Percentiles rank a stretch among this genome's conserved stretches.
These are phyloP conservation scores for Cladosporium colombiae DNA, from an alignment of 2,329 filamentous ascomycete genomes.

Conservation along the genomic window DNA sequence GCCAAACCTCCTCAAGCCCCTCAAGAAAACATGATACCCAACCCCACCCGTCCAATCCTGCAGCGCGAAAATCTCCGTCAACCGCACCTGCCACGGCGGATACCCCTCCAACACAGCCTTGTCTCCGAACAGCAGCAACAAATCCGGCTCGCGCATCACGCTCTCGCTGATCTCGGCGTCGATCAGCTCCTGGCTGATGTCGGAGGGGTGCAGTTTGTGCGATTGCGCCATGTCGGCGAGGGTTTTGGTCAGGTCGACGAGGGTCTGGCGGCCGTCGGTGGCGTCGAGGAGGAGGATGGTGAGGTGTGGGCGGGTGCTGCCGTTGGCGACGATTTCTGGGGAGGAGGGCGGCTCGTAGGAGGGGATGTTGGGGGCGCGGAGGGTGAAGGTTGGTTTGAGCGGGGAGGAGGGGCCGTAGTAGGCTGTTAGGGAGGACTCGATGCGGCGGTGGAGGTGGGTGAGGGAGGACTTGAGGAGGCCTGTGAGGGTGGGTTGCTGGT, in stretches of 20 bases:
- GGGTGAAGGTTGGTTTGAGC: slow-evolving; percentile 69
- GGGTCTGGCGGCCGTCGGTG: slow-evolving; percentile 86
- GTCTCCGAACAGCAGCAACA: slow-evolving; percentile 84
- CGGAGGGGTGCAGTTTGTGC: slow-evolving; percentile 74
- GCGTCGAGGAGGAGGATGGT: slow-evolving; percentile 78
- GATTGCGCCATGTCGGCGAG: slow-evolving; percentile 93
- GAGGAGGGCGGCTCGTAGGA: slow-evolving; percentile 52
- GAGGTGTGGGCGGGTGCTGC: slow-evolving; percentile 42
- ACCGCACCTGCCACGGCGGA: slow-evolving; percentile 90
- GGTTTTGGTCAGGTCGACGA: slow-evolving; percentile 94
- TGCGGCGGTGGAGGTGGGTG: slow-evolving; percentile 76
- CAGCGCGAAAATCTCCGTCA: slow-evolving; percentile 87
- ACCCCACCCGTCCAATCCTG: slow-evolving; percentile 56
- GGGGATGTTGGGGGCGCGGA: slow-evolving; percentile 70
- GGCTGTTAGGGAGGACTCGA: slow-evolving; percentile 75
- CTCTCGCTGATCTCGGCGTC: slow-evolving; percentile 79
- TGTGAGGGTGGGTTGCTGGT: too few species aligned
- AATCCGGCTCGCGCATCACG: slow-evolving; percentile 85
- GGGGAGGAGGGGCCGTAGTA: slow-evolving; percentile 73
- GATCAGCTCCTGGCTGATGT: slow-evolving; percentile 83
- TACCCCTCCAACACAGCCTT: slow-evolving; percentile 85
- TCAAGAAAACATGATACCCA: slow-evolving; percentile 90
- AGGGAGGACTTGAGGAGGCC: slow-evolving; percentile 84
- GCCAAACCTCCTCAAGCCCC: slow-evolving; percentile 79
- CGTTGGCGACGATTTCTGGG: slow-evolving; percentile 27